Evolutionary conservation across 805 yeast genomes (phyloP).

Genomic region (Candida insectalens): DNA sequence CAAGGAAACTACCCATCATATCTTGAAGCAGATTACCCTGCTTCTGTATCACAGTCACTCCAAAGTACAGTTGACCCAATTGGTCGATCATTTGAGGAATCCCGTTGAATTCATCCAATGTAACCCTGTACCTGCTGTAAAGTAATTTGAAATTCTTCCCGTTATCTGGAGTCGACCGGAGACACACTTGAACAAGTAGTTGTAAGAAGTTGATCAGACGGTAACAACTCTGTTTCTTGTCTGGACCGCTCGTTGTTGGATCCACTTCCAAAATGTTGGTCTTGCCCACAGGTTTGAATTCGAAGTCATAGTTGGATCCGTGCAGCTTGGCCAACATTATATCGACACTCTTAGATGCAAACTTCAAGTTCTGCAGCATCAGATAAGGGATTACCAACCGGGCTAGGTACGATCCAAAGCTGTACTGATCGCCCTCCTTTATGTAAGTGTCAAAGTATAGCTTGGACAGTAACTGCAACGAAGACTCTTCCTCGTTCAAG

Average conservation of each 20-base stretch:
- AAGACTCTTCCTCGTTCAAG: constrained; percentile 12
- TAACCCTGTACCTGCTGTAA: constrained; percentile 29
- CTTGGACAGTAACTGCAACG: constrained; percentile 17
- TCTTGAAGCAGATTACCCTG: constrained; percentile 53
- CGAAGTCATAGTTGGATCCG: constrained; percentile 10
- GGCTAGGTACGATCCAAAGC: constrained; percentile 17
- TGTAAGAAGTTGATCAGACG: constrained; percentile 61
- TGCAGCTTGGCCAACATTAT: constrained; percentile 26
- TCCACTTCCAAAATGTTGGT: constrained; percentile 25
- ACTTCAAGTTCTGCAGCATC: constrained; percentile 54
- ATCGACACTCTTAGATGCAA: constrained; percentile 35
- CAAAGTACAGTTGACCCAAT: constrained; percentile 21
- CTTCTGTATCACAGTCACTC: constrained; percentile 29
- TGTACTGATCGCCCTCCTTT: constrained; percentile 25
- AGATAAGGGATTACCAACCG: constrained; percentile 73
- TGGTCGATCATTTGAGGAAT: constrained; percentile 17
- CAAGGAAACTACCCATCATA: constrained; percentile 66
- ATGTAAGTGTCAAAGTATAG: constrained; percentile 26
- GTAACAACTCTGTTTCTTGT: constrained; percentile 18
- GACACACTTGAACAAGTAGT: constrained; percentile 51
- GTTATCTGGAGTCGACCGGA: constrained; percentile 30
- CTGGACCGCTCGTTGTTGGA: constrained; percentile 1
- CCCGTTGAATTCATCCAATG: constrained; percentile 13
- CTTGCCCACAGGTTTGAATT: constrained; percentile 12
- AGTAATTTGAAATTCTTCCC: constrained; percentile 31